Conservation (phyloP, 2,329 filamentous ascomycete species). For the Colletotrichum chlorophyti region DNA sequence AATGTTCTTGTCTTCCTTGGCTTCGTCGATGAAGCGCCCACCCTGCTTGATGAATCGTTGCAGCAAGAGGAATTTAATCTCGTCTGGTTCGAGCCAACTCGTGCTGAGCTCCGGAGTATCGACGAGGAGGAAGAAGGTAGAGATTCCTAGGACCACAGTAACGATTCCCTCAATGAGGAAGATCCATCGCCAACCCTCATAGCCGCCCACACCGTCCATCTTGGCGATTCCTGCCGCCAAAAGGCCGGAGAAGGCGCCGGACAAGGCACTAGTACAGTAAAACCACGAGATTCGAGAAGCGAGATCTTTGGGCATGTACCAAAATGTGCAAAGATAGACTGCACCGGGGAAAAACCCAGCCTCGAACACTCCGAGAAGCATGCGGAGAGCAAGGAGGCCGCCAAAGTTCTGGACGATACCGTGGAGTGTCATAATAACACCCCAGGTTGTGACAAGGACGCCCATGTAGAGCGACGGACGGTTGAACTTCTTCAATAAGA, state of each 20-base stretch:
- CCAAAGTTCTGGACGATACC: conserved; percentile 33
- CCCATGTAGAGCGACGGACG: conserved; percentile 70
- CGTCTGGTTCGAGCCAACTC: conserved; percentile 33
- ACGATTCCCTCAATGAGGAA: conserved; percentile 32
- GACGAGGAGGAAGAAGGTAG: conserved; percentile 32
- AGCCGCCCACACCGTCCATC: conserved; percentile 47
- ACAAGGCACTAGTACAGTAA: conserved; percentile 73
- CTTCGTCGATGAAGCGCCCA: conserved; percentile 31
- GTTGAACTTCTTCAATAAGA: conserved; percentile 67
- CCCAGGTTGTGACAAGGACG: conserved; percentile 63
- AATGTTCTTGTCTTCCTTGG: conserved; percentile 31
- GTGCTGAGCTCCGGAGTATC: conserved; percentile 34
- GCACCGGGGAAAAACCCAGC: conserved; percentile 63
- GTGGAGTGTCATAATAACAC: conserved; percentile 32
- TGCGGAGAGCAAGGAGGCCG: conserved; percentile 40
- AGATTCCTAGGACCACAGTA: conserved; percentile 37
- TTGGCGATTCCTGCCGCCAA: conserved; percentile 65
- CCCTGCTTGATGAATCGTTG: conserved; percentile 39
- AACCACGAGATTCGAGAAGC: conserved; percentile 63
- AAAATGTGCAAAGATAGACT: conserved; percentile 57
- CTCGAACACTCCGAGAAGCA: conserved; percentile 62
- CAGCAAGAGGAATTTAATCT: conserved; percentile 37
- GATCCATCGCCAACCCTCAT: conserved; percentile 50
- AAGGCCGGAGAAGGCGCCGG: conserved; percentile 68
- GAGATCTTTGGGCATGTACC: conserved; percentile 52